These are phyloP conservation scores for Kwoniella bestiolae DNA, from an alignment of 768 basidiomycete genomes.

Conservation along the genomic window DNA sequence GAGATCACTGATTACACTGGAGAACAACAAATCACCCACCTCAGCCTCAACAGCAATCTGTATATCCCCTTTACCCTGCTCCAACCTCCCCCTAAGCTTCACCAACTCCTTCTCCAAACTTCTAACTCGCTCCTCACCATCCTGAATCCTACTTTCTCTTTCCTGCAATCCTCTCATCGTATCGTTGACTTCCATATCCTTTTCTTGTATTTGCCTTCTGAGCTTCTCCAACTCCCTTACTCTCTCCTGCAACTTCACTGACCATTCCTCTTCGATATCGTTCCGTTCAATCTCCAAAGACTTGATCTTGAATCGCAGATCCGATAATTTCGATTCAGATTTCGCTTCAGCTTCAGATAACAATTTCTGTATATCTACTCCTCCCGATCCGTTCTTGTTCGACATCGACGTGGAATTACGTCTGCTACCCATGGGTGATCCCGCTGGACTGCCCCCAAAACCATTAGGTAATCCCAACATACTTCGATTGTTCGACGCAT, in stretches of 20 bases:
- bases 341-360: conserved; percentile 74
- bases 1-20: too few species aligned
- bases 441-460: conserved; percentile 4
- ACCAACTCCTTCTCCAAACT: conserved; percentile 57
- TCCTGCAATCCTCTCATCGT: conserved; percentile 59
- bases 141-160: conserved; percentile 66
- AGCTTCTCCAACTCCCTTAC: conserved; percentile 75
- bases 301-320: conserved; percentile 69
- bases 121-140: conserved; percentile 58
- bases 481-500: conserved; percentile 29
- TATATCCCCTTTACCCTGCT: conserved; percentile 60
- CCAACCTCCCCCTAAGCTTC: conserved; percentile 55
- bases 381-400: not conserved
- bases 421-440: conserved; percentile 26
- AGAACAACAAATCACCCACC: conserved; percentile 44
- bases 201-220: conserved; percentile 66
- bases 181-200: conserved; percentile 68
- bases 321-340: conserved; percentile 75
- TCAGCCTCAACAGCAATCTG: conserved; percentile 60
- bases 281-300: conserved; percentile 78
- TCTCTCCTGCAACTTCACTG: conserved; percentile 77
- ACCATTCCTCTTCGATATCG: conserved; percentile 88
- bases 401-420: not conserved
- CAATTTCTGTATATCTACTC: conserved; percentile 62
- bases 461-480: conserved; percentile 5